Percentiles rank a stretch among this genome's conserved stretches.
Conservation (phyloP, 2,329 filamentous ascomycete species). For the Colletotrichum shisoi region DNA sequence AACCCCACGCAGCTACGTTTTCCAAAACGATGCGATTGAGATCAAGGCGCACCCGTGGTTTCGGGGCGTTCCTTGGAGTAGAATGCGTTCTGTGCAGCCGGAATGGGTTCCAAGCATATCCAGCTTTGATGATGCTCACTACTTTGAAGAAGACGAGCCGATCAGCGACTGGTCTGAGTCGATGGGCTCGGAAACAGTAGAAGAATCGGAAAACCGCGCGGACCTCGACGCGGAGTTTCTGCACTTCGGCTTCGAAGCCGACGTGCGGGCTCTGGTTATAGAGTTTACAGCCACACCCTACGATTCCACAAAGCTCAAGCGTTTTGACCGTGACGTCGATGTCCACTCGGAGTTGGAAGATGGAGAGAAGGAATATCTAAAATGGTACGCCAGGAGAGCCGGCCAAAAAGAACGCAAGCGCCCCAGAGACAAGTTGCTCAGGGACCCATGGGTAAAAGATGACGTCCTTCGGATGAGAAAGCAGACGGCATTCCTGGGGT, state of each 20-base stretch:
- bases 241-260: background rate
- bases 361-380: slow-evolving; percentile 55
- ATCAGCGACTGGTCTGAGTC: slow-evolving; percentile 70
- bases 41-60: slow-evolving; percentile 93
- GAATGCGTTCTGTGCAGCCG: slow-evolving; percentile 72
- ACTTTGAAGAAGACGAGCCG: slow-evolving; percentile 84
- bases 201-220: slow-evolving; percentile 2
- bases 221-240: slow-evolving; percentile 2
- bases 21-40: slow-evolving; percentile 82
- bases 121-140: slow-evolving; percentile 77
- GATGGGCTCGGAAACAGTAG: slow-evolving; percentile 27
- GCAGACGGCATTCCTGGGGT: slow-evolving; percentile 84
- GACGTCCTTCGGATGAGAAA: slow-evolving; percentile 82
- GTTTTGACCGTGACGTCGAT: slow-evolving; percentile 60
- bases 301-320: slow-evolving; percentile 58
- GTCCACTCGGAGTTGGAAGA: slow-evolving; percentile 47
- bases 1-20: slow-evolving; percentile 69
- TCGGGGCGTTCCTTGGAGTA: slow-evolving; percentile 77
- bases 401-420: slow-evolving; percentile 76
- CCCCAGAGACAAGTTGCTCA: slow-evolving; percentile 82
- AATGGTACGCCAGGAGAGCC: slow-evolving; percentile 60
- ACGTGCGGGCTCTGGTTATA: slow-evolving; percentile 34
- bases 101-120: slow-evolving; percentile 81
- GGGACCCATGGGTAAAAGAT: slow-evolving; percentile 72
- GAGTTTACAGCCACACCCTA: slow-evolving; percentile 58